Evolutionary conservation across 2,329 filamentous ascomycete species (phyloP).

Genomic region (Xylariomycetidae sp.): DNA sequence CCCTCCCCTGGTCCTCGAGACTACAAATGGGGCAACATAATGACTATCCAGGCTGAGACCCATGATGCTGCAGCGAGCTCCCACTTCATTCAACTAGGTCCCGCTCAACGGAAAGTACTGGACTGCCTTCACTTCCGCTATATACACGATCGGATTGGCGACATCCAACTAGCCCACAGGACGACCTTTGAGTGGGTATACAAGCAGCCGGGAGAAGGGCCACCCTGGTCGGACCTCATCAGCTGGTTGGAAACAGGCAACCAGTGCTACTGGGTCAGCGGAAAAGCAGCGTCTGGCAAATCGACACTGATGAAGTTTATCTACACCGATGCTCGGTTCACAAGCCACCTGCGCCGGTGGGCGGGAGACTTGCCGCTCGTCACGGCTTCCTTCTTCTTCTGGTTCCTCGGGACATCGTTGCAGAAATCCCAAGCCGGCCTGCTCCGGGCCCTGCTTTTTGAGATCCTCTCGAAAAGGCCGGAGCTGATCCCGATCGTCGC

Average conservation of each 20-base stretch:
- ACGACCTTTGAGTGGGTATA: constrained; percentile 17
- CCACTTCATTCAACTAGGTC: no score
- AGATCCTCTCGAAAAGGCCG: constrained; percentile 7
- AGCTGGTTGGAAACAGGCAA: constrained; percentile 12
- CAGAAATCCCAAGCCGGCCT: constrained; percentile 19
- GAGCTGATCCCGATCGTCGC: constrained; percentile 13
- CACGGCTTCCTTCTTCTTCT: constrained; percentile 15
- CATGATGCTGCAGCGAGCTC: no score
- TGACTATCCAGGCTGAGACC: no score
- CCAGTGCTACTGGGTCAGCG: constrained; percentile 18
- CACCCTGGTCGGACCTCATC: constrained; percentile 13
- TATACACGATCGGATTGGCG: no score
- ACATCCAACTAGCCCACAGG: no score
- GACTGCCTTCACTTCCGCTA: no score
- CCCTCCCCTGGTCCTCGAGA: no score
- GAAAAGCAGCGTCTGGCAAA: constrained; percentile 21
- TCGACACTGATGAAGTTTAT: constrained; percentile 21
- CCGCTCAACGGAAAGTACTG: no score
- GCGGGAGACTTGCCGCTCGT: constrained; percentile 6
- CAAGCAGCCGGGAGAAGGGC: constrained; percentile 5
- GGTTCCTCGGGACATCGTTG: constrained; percentile 10
- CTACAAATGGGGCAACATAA: no score
- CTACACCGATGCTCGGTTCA: constrained; percentile 5
- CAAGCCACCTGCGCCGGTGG: constrained; percentile 13
- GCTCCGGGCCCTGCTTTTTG: constrained; percentile 13